Base-by-base conservation (phyloP, 2,329 filamentous ascomycete species). In the Stagonosporopsis tanaceti region DNA sequence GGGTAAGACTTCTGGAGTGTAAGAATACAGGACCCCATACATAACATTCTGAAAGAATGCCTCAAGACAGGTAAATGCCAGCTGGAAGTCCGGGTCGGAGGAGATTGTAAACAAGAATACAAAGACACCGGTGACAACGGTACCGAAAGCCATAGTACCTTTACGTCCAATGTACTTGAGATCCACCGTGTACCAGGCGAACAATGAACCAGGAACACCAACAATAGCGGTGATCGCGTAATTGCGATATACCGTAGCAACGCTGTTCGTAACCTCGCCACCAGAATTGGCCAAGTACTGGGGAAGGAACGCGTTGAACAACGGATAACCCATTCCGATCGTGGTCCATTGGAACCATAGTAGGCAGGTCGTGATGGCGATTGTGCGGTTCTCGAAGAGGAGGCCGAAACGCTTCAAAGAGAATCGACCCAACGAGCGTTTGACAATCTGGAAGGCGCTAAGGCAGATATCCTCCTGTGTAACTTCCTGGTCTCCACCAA, bases 221-320 rank as follows among this genome's bases (percentile, higher is more conserved):
- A 88, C 85, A 35, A 92, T 79, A 38, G 89, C 90, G 15, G 90
- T 92, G 73, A 96, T 93, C 73, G 88, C 88, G 74, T 93, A 94
- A 81, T 92, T 92, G 59, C 90, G 88, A 79, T 95, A 96, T 0
- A 86, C 80, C 32, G 77, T 74, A 45, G 61, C 61, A 3, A 63
- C 67, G 15, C 70, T 61, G n/a, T 68, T 71, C 2, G 58, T 51
- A 1, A 68, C 61, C 0, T 48, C 66, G 15, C 65, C 64, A 11
- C 79, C 79, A 25, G 85, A 83, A 53, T 87, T 84, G 24, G 87
- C 85, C 57, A 96, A 85, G 70, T 95, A 95, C 65, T 95, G 90
- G 0, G 92, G 92, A n/a, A 96, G 82, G 77, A 96, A 96, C 50
- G 90, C 89, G 75, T 95, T 95, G 84, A 94, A 96, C 1, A 96